Percentiles rank a stretch among this genome's conserved stretches.
Conservation (phyloP, 2,329 filamentous ascomycete genomes). For the Aspergillus novoparasiticus region DNA sequence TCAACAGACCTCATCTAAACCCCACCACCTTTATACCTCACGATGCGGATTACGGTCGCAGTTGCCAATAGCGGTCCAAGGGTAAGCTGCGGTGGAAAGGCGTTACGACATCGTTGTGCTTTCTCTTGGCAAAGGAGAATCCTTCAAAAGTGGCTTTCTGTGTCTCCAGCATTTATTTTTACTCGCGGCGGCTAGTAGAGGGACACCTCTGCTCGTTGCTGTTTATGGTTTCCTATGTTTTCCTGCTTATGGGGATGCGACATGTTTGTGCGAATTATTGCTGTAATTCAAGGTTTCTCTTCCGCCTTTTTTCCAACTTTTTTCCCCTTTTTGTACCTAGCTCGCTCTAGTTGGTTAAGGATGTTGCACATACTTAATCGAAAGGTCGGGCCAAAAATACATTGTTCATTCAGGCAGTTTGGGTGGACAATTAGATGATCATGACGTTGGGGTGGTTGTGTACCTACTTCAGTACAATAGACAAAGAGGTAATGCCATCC, state of each 20-base stretch:
- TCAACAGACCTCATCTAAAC: slow-evolving; percentile 48
- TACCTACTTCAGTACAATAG: slow-evolving; percentile 35
- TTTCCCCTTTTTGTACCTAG: slow-evolving; percentile 35
- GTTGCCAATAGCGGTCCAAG: slow-evolving; percentile 32
- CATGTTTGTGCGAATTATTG: slow-evolving; percentile 40
- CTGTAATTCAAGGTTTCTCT: slow-evolving; percentile 37
- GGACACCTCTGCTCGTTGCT: slow-evolving; percentile 17
- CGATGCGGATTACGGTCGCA: slow-evolving; percentile 42
- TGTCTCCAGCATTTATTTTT: slow-evolving; percentile 37
- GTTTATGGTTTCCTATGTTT: slow-evolving; percentile 42
- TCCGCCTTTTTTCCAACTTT: slow-evolving; percentile 31
- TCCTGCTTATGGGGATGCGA: slow-evolving; percentile 41
- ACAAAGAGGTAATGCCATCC: slow-evolving; percentile 37
- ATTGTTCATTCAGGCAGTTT: slow-evolving; percentile 32
- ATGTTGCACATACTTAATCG: slow-evolving; percentile 40
- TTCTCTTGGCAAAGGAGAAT: slow-evolving; percentile 32
- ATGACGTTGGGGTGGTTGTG: slow-evolving; percentile 34
- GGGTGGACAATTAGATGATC: slow-evolving; percentile 32
- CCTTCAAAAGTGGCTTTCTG: slow-evolving; percentile 46
- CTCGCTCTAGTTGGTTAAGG: slow-evolving; percentile 43
- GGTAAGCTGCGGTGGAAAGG: slow-evolving; percentile 30
- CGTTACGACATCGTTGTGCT: slow-evolving; percentile 29
- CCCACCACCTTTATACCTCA: slow-evolving; percentile 33
- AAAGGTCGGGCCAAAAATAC: slow-evolving; percentile 41
- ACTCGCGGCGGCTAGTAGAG: slow-evolving; percentile 27